A percentile compares a stretch with the other conserved stretches of the same genome.
Evolutionary conservation across 352 stramenopile genomes (phyloP).

Genomic region (Achlya hypogyna): DNA sequence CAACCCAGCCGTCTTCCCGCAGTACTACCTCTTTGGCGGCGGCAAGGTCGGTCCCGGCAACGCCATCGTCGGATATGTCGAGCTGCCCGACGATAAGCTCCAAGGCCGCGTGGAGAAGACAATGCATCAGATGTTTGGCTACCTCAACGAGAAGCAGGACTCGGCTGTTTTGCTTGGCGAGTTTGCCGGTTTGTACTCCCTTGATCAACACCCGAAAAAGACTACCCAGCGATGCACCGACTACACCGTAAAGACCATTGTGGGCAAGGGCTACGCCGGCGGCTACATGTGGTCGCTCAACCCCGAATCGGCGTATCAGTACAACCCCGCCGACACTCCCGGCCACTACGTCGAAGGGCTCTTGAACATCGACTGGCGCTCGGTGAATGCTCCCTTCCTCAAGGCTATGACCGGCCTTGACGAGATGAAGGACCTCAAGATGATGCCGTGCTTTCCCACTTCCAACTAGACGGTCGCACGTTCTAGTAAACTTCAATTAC

Average conservation of each 20-base stretch:
- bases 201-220: conserved; percentile 37
- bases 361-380: conserved; percentile 57
- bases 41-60: conserved; percentile 27
- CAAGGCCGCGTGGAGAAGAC: conserved; percentile 48
- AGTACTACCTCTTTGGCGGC: conserved; percentile 47
- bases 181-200: conserved; percentile 56
- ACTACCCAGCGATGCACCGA: conserved; percentile 62
- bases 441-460: conserved; percentile 55
- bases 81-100: conserved; percentile 41
- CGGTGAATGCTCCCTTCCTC: conserved; percentile 51
- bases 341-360: conserved; percentile 56
- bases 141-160: conserved; percentile 36
- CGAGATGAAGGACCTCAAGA: conserved; percentile 40
- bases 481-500: not conserved
- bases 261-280: conserved; percentile 40
- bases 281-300: conserved; percentile 77
- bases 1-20: conserved; percentile 48
- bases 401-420: conserved; percentile 48
- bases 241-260: conserved; percentile 49
- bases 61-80: conserved; percentile 34
- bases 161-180: conserved; percentile 54
- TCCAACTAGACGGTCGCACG: not conserved
- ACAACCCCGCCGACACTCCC: conserved; percentile 54
- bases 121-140: conserved; percentile 68
- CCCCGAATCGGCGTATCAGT: conserved; percentile 67